These are phyloP conservation scores for Rosa lucieae DNA, from an alignment of 306 rosid species.

Conservation along the genomic window DNA sequence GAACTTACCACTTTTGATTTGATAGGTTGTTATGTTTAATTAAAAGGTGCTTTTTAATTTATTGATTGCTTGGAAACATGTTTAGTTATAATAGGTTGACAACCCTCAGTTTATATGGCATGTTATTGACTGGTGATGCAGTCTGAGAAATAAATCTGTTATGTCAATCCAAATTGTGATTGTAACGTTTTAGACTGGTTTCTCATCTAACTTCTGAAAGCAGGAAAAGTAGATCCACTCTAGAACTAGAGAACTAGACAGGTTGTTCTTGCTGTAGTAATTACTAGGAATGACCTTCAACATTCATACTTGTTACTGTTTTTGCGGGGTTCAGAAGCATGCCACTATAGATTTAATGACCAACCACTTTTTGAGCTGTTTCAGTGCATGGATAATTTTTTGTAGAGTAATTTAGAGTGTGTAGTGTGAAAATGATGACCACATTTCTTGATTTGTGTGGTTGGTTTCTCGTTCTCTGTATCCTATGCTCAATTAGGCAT, in stretches of 20 bases:
- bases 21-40: background rate
- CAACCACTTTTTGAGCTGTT: background rate
- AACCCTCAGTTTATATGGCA: background rate
- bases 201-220: background rate
- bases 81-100: background rate
- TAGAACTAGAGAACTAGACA: background rate
- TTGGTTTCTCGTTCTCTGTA: background rate
- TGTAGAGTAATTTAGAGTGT: background rate
- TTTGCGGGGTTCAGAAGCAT: background rate
- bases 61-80: background rate
- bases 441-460: background rate
- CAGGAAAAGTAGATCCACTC: background rate
- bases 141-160: background rate
- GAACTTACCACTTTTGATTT: background rate
- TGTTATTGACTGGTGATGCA: background rate
- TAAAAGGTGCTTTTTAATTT: background rate
- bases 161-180: background rate
- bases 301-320: background rate
- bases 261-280: background rate
- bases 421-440: background rate
- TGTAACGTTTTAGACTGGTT: background rate
- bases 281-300: background rate
- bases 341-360: background rate
- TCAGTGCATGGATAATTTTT: background rate
- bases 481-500: background rate